Base-by-base conservation (phyloP, 805 yeast genomes). In the Kregervanrija fluxuum region DNA sequence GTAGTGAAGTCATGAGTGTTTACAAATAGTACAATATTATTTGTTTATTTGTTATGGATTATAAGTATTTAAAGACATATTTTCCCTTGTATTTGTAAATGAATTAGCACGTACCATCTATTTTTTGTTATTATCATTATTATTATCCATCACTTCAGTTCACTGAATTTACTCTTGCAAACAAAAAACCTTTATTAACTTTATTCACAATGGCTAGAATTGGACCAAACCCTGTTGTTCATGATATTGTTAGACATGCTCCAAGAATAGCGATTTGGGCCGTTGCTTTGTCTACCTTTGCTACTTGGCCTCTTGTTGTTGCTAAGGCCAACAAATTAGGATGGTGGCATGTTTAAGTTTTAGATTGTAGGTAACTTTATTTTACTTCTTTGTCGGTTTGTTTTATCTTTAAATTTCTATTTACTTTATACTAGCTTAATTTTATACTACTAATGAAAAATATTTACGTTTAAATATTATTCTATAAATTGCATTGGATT, bases 151-250 rank as follows among this genome's bases (percentile, higher is more conserved):
- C 28, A 22, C 6, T 22, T 22, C 28, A 4, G 48, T 59, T 30
- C 17, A 4, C 28, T 22, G 28, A 22, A 22, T 6, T 2, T 22
- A 22, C 8, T 22, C 8, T 22, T 22, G 6, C 28, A 22, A 22
- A 22, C 4, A 22, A 22, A 22, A 22, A 22, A 22, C 4, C 28
- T 22, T 22, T 5, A 22, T 22, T 6, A 22, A 22, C 8, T 22
- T 5, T 8, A 22, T 22, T 22, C 6, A 45, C 60, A 17, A 50
- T 56, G 16, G 36, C 46, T 33, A 59, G 67, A 53, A 38, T 64
- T 14, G 68, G 68, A 13, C 68, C 69, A 48, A 53, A 61, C 54
- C 63, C 67, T 38, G 38, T 48, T 14, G 30, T 55, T 37, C 45
- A 33, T 4, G 57, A 54, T 41, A 44, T 57, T 32, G 59, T 54